Evolutionary conservation across 2,329 filamentous ascomycete species (phyloP), one percentile per base, ranked within the genome.

Genomic region (Cladosporium oxysporum): DNA sequence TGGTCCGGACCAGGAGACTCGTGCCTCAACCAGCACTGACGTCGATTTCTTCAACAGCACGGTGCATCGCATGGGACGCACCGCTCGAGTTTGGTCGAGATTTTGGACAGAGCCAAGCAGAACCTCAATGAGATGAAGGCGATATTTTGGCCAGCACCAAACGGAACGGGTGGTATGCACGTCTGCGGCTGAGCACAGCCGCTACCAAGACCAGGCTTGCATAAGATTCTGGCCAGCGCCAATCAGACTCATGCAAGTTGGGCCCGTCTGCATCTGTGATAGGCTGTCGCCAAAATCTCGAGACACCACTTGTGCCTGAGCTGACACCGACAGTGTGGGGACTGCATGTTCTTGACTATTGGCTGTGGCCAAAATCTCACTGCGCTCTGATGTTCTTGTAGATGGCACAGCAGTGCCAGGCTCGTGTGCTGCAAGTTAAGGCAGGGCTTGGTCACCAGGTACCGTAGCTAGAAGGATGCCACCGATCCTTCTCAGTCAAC

Each of bases 61-160:
- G 7, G 16, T 53, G 29, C 28, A 10, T 53, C 28, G 7, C 10
- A 53, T 21, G 18, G 23, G 26, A n/a, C 12, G 28, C 10, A 29
- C 1, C 16, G 23, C 18, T 44, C 18, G 18, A 44, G 18, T 10
- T 3, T 8, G 23, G 11, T 18, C 50, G 29, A 50, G 35, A 60
- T 47, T 60, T 28, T 60, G 58, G 58, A 37, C 18, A 23, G 41
- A n/a, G 37, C 57, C 57, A 59, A 28, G 28, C 50, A 53, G 50
- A 53, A n/a, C 3, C 2, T 31, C 28, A n/a, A 28, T 4, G 18
- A 18, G 11, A 2, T 29, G 11, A 28, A 53, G 7, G 58, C 37
- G 37, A 60, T 12, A 18, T 49, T 49, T 47, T 60, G 58, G 58
- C 41, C 58, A 60, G 41, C 57, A 47, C 57, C 35, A 59, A 41